Evolutionary conservation across 768 basidiomycete genomes (phyloP), one percentile per base, ranked within the genome.

Genomic region (Boletales sp.): DNA sequence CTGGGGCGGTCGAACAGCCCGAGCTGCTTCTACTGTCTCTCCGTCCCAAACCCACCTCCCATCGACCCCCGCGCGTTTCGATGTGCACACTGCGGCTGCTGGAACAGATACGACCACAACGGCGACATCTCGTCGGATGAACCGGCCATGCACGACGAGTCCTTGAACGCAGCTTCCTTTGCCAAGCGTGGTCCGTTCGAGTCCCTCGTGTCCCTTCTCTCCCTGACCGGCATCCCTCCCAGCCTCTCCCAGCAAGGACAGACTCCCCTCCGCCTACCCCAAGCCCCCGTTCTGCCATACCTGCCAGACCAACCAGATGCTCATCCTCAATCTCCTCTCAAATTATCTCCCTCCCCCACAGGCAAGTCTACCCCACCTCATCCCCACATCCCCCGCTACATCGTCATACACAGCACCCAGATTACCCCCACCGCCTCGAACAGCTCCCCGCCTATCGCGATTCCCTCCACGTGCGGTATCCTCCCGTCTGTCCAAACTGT

Each of bases 271-370:
- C 18, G 64, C 74, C 48, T 86, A 85, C 50, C 58, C 56, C 47
- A 75, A 73, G 24, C 74, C 79, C 1, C 78, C 81, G 8, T 94
- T 95, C 71, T 97, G 94, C 69, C 84, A 87, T 58, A 82, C 81
- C 8, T 97, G 94, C 66, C 84, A 87, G 58, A 89, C 90, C n/a
- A 97, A 97, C 68, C 94, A 97, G 62, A 86, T 83, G 73, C 78
- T 97, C 35, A 73, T 92, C 46, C 73, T 89, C 53, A 90, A 93
- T 66, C 79, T 97, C 48, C 72, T 97, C 30, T 88, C 93, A 14
- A 93, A 88, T 59, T 97, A 94, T 66, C 78, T 95, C 1, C 93
- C 93, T 10, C 71, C 81, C 21, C 79, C 83, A n/a, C 78, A 80
- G 51, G 92, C 92, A 62, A 57, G 85, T 53, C 24, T 7, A 6